Base-by-base conservation (phyloP, 305 asterid species). In the Coffea humblotiana region DNA sequence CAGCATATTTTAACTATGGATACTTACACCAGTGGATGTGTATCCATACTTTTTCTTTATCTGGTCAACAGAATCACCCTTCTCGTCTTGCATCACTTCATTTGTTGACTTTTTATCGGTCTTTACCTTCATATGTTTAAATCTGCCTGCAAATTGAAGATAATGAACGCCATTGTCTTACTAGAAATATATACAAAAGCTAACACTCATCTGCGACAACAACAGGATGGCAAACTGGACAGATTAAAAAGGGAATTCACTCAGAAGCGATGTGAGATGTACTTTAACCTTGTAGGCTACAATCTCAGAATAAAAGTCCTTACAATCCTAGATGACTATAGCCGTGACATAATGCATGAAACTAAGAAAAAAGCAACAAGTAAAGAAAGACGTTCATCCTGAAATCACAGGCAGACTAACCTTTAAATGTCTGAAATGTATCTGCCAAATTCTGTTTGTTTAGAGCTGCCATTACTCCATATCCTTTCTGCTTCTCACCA, bases 41-140 rank as follows among this genome's bases (percentile, higher is more conserved):
- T 82, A 92, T 71, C 99, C 99, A 63, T 95, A 95, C 86, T 86
- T 93, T 86, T 90, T 93, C 97, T 95, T 95, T 78, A 95, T 93
- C 82, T 92, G 96, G 83, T 90, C 96, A 71, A 93, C 83, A 63
- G 91, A 81, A 47, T 90, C 97, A 51, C 82, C 85, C 84, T 81
- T 92, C 83, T 87, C 96, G n/a, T 90, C 96, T 60, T 83, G 90
- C 21, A 90, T 81, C 82, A 82, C 89, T 32, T 89, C 91, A 71
- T 82, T 84, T 60, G 81, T 87, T 3, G 84, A 83, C 48, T 85
- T 82, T 80, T 91, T 95, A 37, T 93, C 93, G 75, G 78, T 87
- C 83, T 93, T 94, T 13, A 56, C 85, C 86, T 92, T 92, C 77
- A 78, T 56, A 29, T 86, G 85, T 85, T 87, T 92, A 86, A 89